A percentile compares a stretch with the other conserved stretches of the same genome.
These are phyloP conservation scores for Fusarium oxysporum DNA, from an alignment of 2,329 filamentous ascomycete genomes.

Conservation along the genomic window DNA sequence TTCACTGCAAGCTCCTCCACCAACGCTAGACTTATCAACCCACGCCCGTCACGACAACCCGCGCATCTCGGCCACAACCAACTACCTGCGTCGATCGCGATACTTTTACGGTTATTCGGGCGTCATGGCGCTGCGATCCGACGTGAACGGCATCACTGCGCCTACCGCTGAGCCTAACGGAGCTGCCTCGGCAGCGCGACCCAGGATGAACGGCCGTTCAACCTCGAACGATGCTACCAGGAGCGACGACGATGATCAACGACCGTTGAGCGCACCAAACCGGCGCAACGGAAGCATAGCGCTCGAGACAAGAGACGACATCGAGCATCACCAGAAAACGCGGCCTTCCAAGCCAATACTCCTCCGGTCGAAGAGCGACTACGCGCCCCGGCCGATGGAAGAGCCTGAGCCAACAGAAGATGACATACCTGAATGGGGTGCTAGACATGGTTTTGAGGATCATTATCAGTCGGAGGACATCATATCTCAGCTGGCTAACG, in stretches of 20 bases:
- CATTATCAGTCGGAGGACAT: constrained; percentile 93
- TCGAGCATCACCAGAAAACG: constrained; percentile 51
- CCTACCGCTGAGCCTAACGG: constrained; percentile 40
- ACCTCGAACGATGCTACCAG: constrained; percentile 44
- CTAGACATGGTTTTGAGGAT: constrained; percentile 90
- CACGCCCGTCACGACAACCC: constrained; percentile 38
- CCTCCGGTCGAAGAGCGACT: constrained; percentile 68
- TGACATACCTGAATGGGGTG: constrained; percentile 65
- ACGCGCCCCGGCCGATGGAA: constrained; percentile 56
- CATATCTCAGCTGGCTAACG: constrained; percentile 83
- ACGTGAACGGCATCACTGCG: constrained; percentile 48
- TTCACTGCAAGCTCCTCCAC: constrained; percentile 41
- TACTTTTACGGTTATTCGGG: constrained; percentile 39
- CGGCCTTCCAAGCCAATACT: constrained; percentile 63
- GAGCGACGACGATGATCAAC: constrained; percentile 50
- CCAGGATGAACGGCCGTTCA: constrained; percentile 45
- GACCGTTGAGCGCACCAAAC: constrained; percentile 60
- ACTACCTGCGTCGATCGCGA: constrained; percentile 26
- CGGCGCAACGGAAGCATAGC: constrained; percentile 52
- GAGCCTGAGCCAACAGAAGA: constrained; percentile 58
- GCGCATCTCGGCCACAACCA: constrained; percentile 38
- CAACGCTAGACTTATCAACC: constrained; percentile 40
- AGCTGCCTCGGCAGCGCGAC: constrained; percentile 43
- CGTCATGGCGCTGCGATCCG: constrained; percentile 51
- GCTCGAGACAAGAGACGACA: constrained; percentile 47